Conservation (phyloP, 306 rosid genomes). For the Prunus armeniaca region DNA sequence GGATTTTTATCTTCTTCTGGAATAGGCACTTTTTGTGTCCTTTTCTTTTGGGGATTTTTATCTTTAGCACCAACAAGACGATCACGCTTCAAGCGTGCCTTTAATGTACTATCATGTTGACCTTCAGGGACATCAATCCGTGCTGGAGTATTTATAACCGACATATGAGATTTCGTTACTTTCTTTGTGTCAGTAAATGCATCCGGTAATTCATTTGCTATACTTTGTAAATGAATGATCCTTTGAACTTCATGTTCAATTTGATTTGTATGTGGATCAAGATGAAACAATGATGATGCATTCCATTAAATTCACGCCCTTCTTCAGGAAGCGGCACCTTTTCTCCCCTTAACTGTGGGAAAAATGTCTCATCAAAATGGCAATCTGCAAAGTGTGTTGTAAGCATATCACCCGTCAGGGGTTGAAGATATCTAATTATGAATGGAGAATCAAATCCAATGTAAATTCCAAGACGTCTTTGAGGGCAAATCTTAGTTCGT, state of each 20-base stretch:
- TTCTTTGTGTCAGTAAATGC: background rate
- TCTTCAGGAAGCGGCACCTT: too few relatives aligned
- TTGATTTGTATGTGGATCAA: too few relatives aligned
- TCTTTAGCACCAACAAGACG: too few relatives aligned
- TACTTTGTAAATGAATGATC: background rate
- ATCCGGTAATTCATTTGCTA: background rate
- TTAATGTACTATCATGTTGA: background rate
- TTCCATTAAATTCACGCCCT: too few relatives aligned
- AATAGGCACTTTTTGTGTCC: background rate
- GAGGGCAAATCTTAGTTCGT: background rate
- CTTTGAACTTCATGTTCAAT: background rate
- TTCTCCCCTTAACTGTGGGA: accelerated
- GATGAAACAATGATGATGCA: too few relatives aligned
- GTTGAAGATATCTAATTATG: too few relatives aligned
- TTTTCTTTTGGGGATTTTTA: too few relatives aligned
- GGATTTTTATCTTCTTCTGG: too few relatives aligned
- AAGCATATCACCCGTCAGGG: too few relatives aligned
- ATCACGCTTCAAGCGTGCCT: too few relatives aligned
- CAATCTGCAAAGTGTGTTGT: too few relatives aligned
- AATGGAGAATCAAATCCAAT: slow-evolving; percentile 1
- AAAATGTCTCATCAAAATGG: too few relatives aligned
- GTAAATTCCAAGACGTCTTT: background rate
- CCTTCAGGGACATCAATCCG: background rate
- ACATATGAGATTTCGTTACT: background rate
- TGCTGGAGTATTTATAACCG: background rate